Evolutionary conservation across 768 basidiomycete genomes (phyloP).

Genomic region (Pleurotus ostreatus): DNA sequence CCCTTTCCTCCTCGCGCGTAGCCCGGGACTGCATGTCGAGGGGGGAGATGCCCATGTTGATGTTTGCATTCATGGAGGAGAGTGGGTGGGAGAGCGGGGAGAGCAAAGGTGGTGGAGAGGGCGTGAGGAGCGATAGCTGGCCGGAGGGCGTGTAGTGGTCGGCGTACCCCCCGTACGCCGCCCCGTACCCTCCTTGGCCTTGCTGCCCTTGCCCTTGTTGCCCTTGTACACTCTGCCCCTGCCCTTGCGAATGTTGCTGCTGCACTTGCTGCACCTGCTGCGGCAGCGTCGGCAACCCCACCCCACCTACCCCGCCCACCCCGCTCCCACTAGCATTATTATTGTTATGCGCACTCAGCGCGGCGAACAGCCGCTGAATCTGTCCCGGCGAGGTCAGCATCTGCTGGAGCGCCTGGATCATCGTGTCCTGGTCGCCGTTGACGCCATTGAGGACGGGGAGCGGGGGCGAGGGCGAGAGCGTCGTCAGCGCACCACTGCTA

Average conservation of each 20-base stretch:
- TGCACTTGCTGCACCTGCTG: too few relatives aligned
- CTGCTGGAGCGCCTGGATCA: constrained; percentile 38
- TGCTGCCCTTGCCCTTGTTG: too few relatives aligned
- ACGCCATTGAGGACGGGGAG: constrained; percentile 27
- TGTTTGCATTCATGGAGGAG: not conserved
- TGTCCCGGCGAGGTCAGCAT: constrained; percentile 43
- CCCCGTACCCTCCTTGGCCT: not conserved
- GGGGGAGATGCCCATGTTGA: constrained; percentile 23
- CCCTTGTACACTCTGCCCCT: too few relatives aligned
- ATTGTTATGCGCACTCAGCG: constrained; percentile 33
- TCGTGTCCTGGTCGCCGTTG: constrained; percentile 29
- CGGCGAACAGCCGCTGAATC: constrained; percentile 53
- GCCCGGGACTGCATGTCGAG: constrained; percentile 19
- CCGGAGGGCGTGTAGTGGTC: not conserved
- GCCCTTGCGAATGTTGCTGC: too few relatives aligned
- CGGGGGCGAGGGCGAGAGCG: constrained; percentile 6
- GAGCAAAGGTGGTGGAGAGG: constrained; percentile 13
- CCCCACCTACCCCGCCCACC: too few relatives aligned
- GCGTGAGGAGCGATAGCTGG: constrained; percentile 13
- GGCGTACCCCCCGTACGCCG: too few relatives aligned
- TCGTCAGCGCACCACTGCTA: too few relatives aligned
- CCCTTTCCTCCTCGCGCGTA: constrained; percentile 25
- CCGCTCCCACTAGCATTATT: too few relatives aligned
- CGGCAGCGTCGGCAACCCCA: too few relatives aligned
- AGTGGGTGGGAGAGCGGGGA: too few relatives aligned